These are phyloP conservation scores for Myotisia sp. DNA, from an alignment of 2,329 filamentous ascomycete genomes.

Conservation along the genomic window DNA sequence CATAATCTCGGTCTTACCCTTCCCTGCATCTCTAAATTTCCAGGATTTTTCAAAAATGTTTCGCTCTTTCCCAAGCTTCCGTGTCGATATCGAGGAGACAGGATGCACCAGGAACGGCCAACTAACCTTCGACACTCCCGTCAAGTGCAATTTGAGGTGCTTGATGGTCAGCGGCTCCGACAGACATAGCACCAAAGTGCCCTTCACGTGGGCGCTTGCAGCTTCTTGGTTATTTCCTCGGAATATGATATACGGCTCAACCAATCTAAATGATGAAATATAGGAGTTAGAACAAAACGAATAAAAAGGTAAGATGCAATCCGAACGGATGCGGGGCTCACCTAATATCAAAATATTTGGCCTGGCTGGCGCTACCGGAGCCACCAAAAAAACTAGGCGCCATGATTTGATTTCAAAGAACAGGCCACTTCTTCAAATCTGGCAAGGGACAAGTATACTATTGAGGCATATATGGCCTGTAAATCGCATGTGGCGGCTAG, in stretches of 20 bases:
- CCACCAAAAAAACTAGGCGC: constrained; percentile 34
- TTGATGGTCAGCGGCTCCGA: constrained; percentile 55
- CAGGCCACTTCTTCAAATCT: too few relatives aligned
- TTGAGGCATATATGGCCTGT: too few relatives aligned
- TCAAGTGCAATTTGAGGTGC: constrained; percentile 57
- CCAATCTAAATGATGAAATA: constrained; percentile 36
- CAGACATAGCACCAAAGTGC: constrained; percentile 59
- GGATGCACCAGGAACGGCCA: constrained; percentile 17
- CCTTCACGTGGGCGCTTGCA: constrained; percentile 59
- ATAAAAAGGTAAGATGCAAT: constrained; percentile 4
- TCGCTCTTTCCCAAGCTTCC: constrained; percentile 29
- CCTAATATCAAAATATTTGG: constrained; percentile 38
- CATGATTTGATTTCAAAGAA: too few relatives aligned
- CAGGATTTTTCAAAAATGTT: constrained; percentile 56
- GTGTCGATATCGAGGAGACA: constrained; percentile 21
- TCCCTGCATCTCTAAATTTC: constrained; percentile 47
- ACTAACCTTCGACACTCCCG: constrained; percentile 50
- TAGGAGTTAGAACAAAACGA: constrained; percentile 10
- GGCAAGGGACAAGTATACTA: too few relatives aligned
- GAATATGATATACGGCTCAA: constrained; percentile 66
- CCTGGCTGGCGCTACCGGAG: constrained; percentile 29
- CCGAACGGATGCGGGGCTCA: constrained; percentile 11
- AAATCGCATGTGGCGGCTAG: too few relatives aligned
- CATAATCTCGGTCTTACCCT: constrained; percentile 41
- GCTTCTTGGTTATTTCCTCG: constrained; percentile 62